Base-by-base conservation (phyloP, 805 yeast species). In the Ogataea philodendri region DNA sequence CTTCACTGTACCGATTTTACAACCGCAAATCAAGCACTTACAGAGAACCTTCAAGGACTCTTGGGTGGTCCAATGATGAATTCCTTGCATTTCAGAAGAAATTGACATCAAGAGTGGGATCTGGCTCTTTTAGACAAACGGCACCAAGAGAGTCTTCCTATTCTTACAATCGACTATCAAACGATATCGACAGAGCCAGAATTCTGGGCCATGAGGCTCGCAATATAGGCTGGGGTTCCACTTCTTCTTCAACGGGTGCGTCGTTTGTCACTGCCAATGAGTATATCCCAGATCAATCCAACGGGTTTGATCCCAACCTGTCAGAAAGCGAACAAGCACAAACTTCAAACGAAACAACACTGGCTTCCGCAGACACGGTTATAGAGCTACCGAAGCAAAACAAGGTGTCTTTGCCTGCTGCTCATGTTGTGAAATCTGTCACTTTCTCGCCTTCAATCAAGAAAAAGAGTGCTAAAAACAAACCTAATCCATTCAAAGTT, bases 191-290 rank as follows among this genome's bases (percentile, higher is more conserved):
- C 9, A 39, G 26, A 9, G 52, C 46, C 2, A 35, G 48, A 17
- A n/a, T 28, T 4, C 22, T 29, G n/a, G 37, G 42, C 5, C 25
- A 15, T 3, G 38, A 30, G 8, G 15, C 26, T 9, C 36, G 34
- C 20, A 23, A 19, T 9, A 11, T 19, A 10, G 31, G 31, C 9
- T 9, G 26, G 14, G 15, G 10, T 3, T 32, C 41, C 8, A 9
- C 41, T 9, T 15, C 23, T 9, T 37, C 37, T 2, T 51, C 57
- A 8, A n/a, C n/a, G n/a, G 17, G 17, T n/a, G 26, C 24, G 1
- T 50, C 57, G 7, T 53, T 42, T 39, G 54, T 53, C n/a, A 52
- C 58, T 0, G 58, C 57, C 3, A 37, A 44, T 13, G 56, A 51
- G 22, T 36, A 17, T 13, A 22, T 32, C 4, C 11, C 24, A 15